Evolutionary conservation across 2,329 filamentous ascomycete species (phyloP), one percentile per base, ranked within the genome.

Genomic region (Ceratocystis alfenasii): DNA sequence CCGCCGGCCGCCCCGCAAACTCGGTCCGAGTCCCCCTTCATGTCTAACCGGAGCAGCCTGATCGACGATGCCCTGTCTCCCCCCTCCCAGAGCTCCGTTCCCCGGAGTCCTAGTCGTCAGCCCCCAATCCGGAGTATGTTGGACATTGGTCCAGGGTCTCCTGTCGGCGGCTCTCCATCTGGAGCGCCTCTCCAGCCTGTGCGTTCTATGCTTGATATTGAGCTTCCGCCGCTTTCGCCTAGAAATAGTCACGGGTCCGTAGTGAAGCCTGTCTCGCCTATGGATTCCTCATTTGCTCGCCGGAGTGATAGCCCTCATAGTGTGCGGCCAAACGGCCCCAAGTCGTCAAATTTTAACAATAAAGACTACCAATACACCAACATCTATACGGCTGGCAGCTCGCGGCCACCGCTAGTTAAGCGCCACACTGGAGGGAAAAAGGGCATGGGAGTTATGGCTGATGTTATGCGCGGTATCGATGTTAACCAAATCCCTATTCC

Each of bases 1-100:
- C 36, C 10, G 68, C 55, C 77, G 80, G 70, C 80, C 80, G 53
- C 76, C 78, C 55, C 41, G 28, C 62, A 63, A 50, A 22, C 82
- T 6, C 66, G 66, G 28, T 50, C 63, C 6, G 62, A 65, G 25
- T 88, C 87, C 28, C 86, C 87, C 10, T 82, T 88, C 65, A 81
- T 87, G 70, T 89, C 84, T 74, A 84, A 88, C 81, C 78, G 87
- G 20, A 83, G 86, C 72, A 83, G 86, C 72, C 78, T 85, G 71
- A 78, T 80, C 72, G 78, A 81, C 67, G 78, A 77, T 17, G 66
- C 71, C 20, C 65, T 69, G 55, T 5, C 66, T 41, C 22, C 67
- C 50, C n/a, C 62, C 53, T 48, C 67, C 53, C 17, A 63, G 55
- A 53, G 25, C 41, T 70, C 69, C 22, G 70, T 60, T 53, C 28